Base-by-base conservation (phyloP, 768 basidiomycete genomes). In the Kwoniella sp. region DNA sequence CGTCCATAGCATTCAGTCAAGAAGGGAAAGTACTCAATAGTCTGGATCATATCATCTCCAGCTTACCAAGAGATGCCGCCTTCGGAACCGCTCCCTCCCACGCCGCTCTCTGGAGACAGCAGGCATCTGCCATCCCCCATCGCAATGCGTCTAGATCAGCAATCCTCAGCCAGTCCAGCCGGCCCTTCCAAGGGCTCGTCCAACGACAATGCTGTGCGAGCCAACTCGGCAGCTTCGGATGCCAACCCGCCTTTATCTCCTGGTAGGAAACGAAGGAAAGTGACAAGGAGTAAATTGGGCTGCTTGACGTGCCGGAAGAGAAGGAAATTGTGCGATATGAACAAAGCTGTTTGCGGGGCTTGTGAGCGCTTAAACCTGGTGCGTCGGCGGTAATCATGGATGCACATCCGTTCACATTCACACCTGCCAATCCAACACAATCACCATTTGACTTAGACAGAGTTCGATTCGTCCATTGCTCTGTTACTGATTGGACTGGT, bases 221-320 rank as follows among this genome's bases (percentile, higher is more conserved):
- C 49, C 49, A 51, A 6, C 49, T 44, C 40, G 8, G 3, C 49
- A 15, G 24, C 27, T 4, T 29, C 27, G 49, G 24, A 51, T 10
- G 27, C 27, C 12, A 51, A 29, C 49, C 49, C 19, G 10, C 37
- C 61, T 13, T 25, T 63, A 2, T 56, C 54, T 17, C 61, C 61
- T 9, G 60, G 48, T 15, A 60, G 69, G 27, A 71, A 71, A 36
- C 22, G 71, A 36, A 22, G 68, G n/a, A 69, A 72, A 51, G 72
- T 75, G 30, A 71, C 69, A 1, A 33, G 74, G 36, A 63, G 67
- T 21, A 61, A 64, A 50, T 40, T 48, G 8, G 74, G 74, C 2
- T 76, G 74, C 55, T 54, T 72, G 60, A 69, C 71, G 15, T 76
- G 74, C 44, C 40, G 74, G 36, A 69, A 64, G 53, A 55, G 74